A percentile compares a stretch with the other conserved stretches of the same genome.
Evolutionary conservation across 208 protist species (phyloP).

Genomic region (Acanthamoeba divionensis): DNA sequence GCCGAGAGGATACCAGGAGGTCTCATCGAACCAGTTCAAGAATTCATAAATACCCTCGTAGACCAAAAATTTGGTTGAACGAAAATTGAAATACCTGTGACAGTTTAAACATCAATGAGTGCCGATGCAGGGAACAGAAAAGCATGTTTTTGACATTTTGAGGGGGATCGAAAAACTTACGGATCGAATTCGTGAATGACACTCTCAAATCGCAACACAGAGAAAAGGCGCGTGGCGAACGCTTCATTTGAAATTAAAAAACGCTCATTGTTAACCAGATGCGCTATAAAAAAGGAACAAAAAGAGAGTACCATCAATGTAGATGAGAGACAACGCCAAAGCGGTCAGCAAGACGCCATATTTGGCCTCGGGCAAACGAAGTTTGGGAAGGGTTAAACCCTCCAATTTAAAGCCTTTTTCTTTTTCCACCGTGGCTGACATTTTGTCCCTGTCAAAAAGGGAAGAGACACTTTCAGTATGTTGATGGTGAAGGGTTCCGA

Average conservation of each 20-base stretch:
- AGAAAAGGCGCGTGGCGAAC: conserved; percentile 82
- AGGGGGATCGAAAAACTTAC: conserved; percentile 51
- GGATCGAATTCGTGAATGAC: conserved; percentile 91
- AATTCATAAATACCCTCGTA: conserved; percentile 93
- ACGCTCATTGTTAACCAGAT: not conserved
- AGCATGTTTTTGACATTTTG: not conserved
- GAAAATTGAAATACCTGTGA: conserved; percentile 86
- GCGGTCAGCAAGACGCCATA: conserved; percentile 20
- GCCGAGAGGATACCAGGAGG: conserved; percentile 96
- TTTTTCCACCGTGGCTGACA: no score
- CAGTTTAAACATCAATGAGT: not conserved
- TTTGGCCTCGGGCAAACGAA: conserved; percentile 2
- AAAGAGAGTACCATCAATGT: conserved; percentile 43
- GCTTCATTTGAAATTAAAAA: conserved; percentile 63
- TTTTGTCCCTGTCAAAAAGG: no score
- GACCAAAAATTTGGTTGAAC: conserved; percentile 85
- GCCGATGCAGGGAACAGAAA: not conserved
- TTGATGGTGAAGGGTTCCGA: no score
- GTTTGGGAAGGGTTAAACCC: not conserved
- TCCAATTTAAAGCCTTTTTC: no score
- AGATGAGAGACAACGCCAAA: not conserved
- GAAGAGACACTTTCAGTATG: no score
- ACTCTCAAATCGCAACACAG: conserved; percentile 83
- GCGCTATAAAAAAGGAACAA: not conserved
- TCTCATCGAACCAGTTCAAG: conserved; percentile 97